Evolutionary conservation across 2,329 filamentous ascomycete genomes (phyloP), one percentile per base, ranked within the genome.

Genomic region (Drechslerella coelobrocha): DNA sequence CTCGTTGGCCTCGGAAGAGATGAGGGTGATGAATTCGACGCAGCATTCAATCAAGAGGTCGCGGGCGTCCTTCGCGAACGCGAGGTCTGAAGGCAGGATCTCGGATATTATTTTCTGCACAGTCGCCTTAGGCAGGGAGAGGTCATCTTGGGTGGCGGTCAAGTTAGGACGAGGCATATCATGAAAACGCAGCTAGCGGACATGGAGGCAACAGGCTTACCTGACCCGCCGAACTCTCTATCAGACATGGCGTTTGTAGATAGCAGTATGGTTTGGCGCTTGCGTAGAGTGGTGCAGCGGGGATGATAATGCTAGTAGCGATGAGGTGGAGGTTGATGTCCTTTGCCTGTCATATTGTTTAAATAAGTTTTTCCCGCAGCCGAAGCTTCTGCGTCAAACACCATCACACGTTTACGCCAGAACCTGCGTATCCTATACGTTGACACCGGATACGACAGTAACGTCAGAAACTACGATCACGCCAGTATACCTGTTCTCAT

Each of bases 1-100:
- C 77, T 99, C 94, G 80, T 99, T 99, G 73, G 94, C 94, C 81
- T 99, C 93, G 51, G 91, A 96, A n/a, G 92, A 97, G 75, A 99
- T 90, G 77, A 99, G 86, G 17, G 94, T 97, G 79, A 99, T 97
- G 80, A 99, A 99, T 80, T 99, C 94, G 77, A 99, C 93, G 78
- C 94, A 99, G 82, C 94, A 97, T 82, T 97, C 94, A 77, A 99
- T 99, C 56, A 99, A 84, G 1, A 97, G 84, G 78, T 99, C 94
- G 69, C 94, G 89, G 10, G 93, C 92, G 76, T 99, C 94, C 79
- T 96, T 97, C 45, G 92, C 91, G 78, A 97, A 97, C 1, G 90
- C 88, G 72, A 96, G 85, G 54, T 91, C 91, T 17, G 84, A 84
- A 1, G 91, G 88, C 1, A 99, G 85, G 76, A 99, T 97, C 79